These are phyloP conservation scores for Elsinoe australis DNA, from an alignment of 2,329 filamentous ascomycete genomes.

Conservation along the genomic window DNA sequence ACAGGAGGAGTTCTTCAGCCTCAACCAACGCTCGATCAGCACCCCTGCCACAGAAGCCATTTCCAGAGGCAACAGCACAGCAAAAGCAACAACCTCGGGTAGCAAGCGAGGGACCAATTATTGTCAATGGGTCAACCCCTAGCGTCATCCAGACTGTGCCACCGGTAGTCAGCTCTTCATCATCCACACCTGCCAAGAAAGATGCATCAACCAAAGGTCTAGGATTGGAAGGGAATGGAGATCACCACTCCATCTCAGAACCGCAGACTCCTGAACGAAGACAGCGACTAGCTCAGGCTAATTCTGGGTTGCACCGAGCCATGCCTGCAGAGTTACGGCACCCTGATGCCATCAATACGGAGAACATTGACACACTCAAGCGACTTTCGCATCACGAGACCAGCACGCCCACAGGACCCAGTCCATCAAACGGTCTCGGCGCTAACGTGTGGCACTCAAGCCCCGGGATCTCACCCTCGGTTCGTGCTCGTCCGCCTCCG, in stretches of 20 bases:
- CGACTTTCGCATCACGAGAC: not conserved
- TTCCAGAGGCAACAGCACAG: conserved; percentile 15
- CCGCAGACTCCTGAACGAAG: conserved; percentile 15
- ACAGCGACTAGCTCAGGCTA: not conserved
- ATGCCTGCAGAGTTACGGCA: not conserved
- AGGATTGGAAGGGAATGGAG: not conserved
- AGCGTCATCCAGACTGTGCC: conserved; percentile 5
- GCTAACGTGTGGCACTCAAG: conserved; percentile 2
- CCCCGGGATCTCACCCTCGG: conserved; percentile 3
- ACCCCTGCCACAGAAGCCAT: conserved; percentile 15
- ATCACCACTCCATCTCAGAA: not conserved
- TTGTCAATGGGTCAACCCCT: conserved; percentile 35
- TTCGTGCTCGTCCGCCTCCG: conserved; percentile 42
- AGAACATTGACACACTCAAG: not conserved
- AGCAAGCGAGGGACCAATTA: conserved; percentile 31
- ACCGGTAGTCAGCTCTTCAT: not conserved
- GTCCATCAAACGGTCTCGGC: not conserved
- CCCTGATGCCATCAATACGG: not conserved
- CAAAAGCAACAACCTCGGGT: conserved; percentile 6
- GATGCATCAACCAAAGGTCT: not conserved
- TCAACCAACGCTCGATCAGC: conserved; percentile 26
- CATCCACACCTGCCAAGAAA: conserved; percentile 3
- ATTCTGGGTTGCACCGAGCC: not conserved
- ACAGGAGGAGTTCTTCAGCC: conserved; percentile 35
- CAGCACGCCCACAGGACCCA: not conserved